Base-by-base conservation (phyloP, 345 rosid genomes). In the Sapria himalayana region DNA sequence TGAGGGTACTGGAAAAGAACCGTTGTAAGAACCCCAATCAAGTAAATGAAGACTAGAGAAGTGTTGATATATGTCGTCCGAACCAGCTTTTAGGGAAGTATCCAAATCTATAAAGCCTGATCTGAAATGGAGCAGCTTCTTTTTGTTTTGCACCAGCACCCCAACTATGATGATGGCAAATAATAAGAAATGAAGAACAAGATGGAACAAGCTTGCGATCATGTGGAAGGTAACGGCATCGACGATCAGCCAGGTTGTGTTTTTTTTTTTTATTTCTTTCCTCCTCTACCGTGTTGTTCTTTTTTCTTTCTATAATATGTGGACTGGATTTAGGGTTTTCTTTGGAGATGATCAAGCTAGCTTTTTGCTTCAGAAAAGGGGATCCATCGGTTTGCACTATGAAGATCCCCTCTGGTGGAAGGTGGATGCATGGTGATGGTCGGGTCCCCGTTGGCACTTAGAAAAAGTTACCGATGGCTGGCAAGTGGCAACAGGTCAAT, bases 401-500 rank as follows among this genome's bases (percentile, higher is more conserved):
- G 76, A 65, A 49, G 67, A 69, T 60, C 62, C 54, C n/a, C n/a
- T n/a, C n/a, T n/a, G n/a, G n/a, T 55, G 38, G 29, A 55, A 46
- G 51, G 33, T 34, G 65, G 55, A 59, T 41, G 67, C 52, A 50
- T 50, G 55, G 69, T 64, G 70, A 50, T 50, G 55, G 69, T 64
- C 67, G 70, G 66, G 76, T 51, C 73, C 39, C 62, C 64, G 60
- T 60, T 55, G 64, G 69, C 50, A 54, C 9, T 48, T 52, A 52
- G 59, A 59, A 43, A 44, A 57, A 54, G 58, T 48, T 67, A 72
- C 39, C n/a, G n/a, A n/a, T n/a, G n/a, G n/a, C 56, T 60, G 75
- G 68, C 75, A 76, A 85, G 70, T 64, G 94, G 82, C 82, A 54
- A 65, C 63, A 69, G 82, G 92, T 78, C 94, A 70, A 74, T 70